These are phyloP conservation scores for Aspergillus wentii DNA, from an alignment of 495 filamentous ascomycete species.

Conservation along the genomic window DNA sequence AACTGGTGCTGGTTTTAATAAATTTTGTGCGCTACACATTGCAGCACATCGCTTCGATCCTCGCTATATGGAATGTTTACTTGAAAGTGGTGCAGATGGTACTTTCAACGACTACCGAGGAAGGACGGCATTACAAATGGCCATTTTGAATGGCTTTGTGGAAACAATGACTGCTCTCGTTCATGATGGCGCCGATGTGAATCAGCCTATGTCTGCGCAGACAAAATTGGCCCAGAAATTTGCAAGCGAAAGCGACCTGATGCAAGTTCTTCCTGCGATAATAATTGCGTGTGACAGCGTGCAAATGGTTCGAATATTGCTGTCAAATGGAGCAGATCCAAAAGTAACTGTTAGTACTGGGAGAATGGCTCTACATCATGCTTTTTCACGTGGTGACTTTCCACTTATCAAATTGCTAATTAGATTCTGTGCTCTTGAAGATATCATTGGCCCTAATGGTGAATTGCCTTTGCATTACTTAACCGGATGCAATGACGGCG, in stretches of 20 bases:
- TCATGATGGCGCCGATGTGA: slow-evolving; percentile 6
- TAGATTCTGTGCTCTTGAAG: not conserved
- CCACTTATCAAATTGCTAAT: slow-evolving; percentile 2
- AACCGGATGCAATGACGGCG: too few species aligned
- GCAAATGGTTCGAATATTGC: not conserved
- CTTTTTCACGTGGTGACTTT: not conserved
- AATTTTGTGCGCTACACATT: slow-evolving; percentile 2
- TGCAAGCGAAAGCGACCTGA: too few species aligned
- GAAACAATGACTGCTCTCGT: slow-evolving; percentile 2
- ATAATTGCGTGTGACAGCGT: slow-evolving; percentile 5
- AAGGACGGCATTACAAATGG: slow-evolving; percentile 4
- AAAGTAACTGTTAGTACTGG: not conserved
- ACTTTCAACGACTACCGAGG: not conserved
- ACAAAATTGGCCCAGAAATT: too few species aligned
- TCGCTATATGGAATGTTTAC: slow-evolving; percentile 1
- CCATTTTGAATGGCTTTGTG: slow-evolving; percentile 3
- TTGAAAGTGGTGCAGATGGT: slow-evolving; percentile 10
- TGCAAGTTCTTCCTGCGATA: not conserved
- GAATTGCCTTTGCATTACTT: too few species aligned
- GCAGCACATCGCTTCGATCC: slow-evolving; percentile 4
- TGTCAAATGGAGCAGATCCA: slow-evolving; percentile 4
- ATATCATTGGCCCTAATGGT: too few species aligned
- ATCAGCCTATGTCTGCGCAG: too few species aligned
- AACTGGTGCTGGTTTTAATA: slow-evolving; percentile 10
- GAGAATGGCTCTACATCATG: slow-evolving; percentile 5